phyloP scores from a whole-genome alignment of 2,329 filamentous ascomycete genomes.

The Fusarium dlaminii region DNA sequence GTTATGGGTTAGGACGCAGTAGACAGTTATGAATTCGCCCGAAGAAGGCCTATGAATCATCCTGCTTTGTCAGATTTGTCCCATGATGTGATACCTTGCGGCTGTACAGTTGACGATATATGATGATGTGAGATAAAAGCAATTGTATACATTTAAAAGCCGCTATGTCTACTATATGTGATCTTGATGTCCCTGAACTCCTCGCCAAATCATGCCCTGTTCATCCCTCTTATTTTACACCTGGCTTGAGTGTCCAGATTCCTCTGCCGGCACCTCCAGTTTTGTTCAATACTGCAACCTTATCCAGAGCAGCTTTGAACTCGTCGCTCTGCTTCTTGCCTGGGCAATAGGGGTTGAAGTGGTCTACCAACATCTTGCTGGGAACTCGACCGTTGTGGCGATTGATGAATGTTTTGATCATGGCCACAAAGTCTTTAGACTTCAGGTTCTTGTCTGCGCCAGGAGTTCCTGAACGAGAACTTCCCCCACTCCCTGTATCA shows the following conservation, averaged over 20 bases:
- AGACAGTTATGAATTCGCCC: conserved; percentile 57
- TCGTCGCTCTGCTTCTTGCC: conserved; percentile 73
- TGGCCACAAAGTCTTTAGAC: conserved; percentile 70
- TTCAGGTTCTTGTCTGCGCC: conserved; percentile 52
- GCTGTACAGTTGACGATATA: conserved; percentile 19
- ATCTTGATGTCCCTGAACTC: conserved; percentile 22
- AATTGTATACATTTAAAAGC: neutral
- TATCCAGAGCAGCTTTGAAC: conserved; percentile 83
- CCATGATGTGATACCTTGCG: conserved; percentile 28
- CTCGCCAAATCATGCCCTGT: conserved; percentile 13
- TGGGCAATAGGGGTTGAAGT: conserved; percentile 83
- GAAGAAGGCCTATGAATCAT: conserved; percentile 55
- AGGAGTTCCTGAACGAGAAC: conserved; percentile 59
- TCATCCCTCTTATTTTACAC: conserved; percentile 2
- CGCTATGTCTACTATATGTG: conserved; percentile 5
- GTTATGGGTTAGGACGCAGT: conserved; percentile 46
- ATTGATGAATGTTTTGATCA: conserved; percentile 83
- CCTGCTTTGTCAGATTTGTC: conserved; percentile 46
- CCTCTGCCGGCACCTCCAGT: conserved; percentile 61
- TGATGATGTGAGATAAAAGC: conserved; percentile 13
- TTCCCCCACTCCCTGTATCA: conserved; percentile 52
- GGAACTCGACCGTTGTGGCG: conserved; percentile 81
- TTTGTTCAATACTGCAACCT: conserved; percentile 77
- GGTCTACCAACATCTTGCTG: conserved; percentile 87
- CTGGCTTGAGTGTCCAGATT: conserved; percentile 61